These are phyloP conservation scores for Macadamia tetraphylla DNA, from an alignment of 164 flowering plant genomes.

Conservation along the genomic window DNA sequence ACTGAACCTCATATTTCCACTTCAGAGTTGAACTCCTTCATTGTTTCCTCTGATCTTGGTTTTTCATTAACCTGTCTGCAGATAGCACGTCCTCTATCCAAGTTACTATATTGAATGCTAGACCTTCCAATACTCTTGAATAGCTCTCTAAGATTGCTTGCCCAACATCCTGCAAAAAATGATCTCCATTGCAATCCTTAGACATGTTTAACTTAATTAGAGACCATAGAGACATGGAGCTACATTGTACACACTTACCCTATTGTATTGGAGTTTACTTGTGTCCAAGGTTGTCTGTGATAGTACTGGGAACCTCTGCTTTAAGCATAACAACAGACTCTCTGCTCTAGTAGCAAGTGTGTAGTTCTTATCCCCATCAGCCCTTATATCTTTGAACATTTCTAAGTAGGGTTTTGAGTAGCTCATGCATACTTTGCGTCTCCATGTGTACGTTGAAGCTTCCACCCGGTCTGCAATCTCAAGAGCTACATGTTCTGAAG, in stretches of 20 bases:
- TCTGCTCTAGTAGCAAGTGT: slow-evolving; percentile 77
- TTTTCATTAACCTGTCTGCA: slow-evolving; percentile 45
- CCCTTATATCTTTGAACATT: slow-evolving; percentile 69
- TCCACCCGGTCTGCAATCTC: slow-evolving; percentile 86
- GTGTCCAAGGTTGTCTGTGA: slow-evolving; percentile 89
- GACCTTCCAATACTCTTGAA: slow-evolving; percentile 91
- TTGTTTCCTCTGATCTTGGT: slow-evolving; percentile 20
- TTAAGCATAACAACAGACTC: slow-evolving; percentile 60
- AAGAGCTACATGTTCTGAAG: slow-evolving; percentile 91
- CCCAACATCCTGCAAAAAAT: slow-evolving; percentile 79
- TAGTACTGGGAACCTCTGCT: slow-evolving; percentile 80
- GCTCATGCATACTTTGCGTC: slow-evolving; percentile 64
- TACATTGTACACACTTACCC: slow-evolving; percentile 31
- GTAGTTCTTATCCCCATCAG: slow-evolving; percentile 73
- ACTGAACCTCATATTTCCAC: background rate
- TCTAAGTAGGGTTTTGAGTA: slow-evolving; percentile 78
- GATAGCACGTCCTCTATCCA: slow-evolving; percentile 86
- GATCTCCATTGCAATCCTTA: slow-evolving; percentile 1
- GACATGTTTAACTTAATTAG: background rate
- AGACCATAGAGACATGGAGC: background rate
- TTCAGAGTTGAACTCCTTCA: slow-evolving; percentile 2
- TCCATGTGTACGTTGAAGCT: slow-evolving; percentile 91
- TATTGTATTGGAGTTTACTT: slow-evolving; percentile 81
- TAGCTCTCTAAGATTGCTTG: slow-evolving; percentile 90
- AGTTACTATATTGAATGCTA: slow-evolving; percentile 87